Conservation (phyloP, 1,139 yeast genomes). For the Diutina mesorugosa region DNA sequence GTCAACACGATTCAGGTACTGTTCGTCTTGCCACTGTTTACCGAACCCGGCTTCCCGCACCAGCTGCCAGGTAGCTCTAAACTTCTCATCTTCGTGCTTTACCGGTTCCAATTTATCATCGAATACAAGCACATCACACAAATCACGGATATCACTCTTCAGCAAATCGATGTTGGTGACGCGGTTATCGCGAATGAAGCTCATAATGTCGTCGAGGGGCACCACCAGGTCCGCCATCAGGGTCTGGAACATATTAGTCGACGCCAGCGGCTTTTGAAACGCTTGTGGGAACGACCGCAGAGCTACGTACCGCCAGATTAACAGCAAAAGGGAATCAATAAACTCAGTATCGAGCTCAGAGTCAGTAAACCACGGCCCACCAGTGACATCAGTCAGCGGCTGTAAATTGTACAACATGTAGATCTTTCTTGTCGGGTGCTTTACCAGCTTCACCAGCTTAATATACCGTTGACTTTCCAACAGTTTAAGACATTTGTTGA, state of each 20-base stretch:
- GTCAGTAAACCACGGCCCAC: slow-evolving; percentile 99
- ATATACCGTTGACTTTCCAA: slow-evolving; percentile 77
- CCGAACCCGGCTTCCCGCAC: slow-evolving; percentile 53
- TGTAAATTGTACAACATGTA: slow-evolving; percentile 89
- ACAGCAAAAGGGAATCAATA: slow-evolving; percentile 69
- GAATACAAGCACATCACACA: slow-evolving; percentile 78
- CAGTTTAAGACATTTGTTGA: slow-evolving; percentile 69
- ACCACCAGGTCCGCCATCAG: slow-evolving; percentile 35
- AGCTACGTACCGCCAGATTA: slow-evolving; percentile 80
- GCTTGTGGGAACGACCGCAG: slow-evolving; percentile 66
- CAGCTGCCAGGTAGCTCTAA: slow-evolving; percentile 48
- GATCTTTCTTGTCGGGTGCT: slow-evolving; percentile 91
- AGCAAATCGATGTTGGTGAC: slow-evolving; percentile 76
- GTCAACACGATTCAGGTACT: slow-evolving; percentile 4
- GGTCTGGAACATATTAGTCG: slow-evolving; percentile 34
- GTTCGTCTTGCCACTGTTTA: slow-evolving; percentile 12
- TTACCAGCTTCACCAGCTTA: slow-evolving; percentile 84
- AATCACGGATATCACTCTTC: slow-evolving; percentile 58
- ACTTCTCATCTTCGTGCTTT: slow-evolving; percentile 32
- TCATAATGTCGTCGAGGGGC: slow-evolving; percentile 57
- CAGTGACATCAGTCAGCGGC: slow-evolving; percentile 92
- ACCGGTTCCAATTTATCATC: slow-evolving; percentile 76
- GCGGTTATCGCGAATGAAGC: slow-evolving; percentile 61
- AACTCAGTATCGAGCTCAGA: slow-evolving; percentile 90
- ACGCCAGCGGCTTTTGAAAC: slow-evolving; percentile 26